These are phyloP conservation scores for Hygrocybe coccinea DNA, from an alignment of 768 basidiomycete species.

Conservation along the genomic window DNA sequence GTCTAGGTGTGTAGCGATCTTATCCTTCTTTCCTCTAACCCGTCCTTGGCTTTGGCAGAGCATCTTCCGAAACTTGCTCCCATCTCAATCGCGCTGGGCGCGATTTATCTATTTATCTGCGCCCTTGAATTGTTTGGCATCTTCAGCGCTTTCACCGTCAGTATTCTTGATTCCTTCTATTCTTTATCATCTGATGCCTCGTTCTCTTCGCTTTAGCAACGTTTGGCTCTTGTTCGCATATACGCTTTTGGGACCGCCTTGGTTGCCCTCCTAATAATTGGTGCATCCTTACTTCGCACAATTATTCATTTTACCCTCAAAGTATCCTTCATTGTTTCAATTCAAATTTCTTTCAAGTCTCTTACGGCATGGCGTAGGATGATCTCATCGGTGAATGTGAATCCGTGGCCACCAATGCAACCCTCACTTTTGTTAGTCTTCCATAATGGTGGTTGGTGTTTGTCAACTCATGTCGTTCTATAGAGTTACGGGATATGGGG, in stretches of 20 bases:
- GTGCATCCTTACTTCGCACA: constrained; percentile 48
- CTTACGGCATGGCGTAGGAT: constrained; percentile 32
- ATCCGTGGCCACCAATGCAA: constrained; percentile 31
- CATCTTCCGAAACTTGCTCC: constrained; percentile 43
- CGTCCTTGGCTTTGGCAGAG: constrained; percentile 24
- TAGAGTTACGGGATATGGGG: constrained; percentile 55
- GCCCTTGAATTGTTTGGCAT: constrained; percentile 56
- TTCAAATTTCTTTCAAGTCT: not conserved
- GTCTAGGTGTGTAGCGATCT: constrained; percentile 39
- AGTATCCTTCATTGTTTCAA: constrained; percentile 31
- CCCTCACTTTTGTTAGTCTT: constrained; percentile 35
- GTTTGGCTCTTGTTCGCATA: constrained; percentile 44
- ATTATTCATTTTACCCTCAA: constrained; percentile 67
- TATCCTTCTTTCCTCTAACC: not conserved
- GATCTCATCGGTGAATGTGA: constrained; percentile 57
- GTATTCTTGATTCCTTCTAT: constrained; percentile 17
- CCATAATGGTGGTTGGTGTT: not conserved
- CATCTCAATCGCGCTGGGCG: constrained; percentile 57
- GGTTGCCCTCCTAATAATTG: constrained; percentile 47
- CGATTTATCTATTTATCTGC: constrained; percentile 47
- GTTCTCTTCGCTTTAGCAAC: constrained; percentile 42
- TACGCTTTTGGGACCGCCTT: constrained; percentile 51
- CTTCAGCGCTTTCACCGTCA: constrained; percentile 45
- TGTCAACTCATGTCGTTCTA: not conserved
- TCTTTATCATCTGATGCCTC: not conserved